phyloP scores from a whole-genome alignment of 306 rosid species.

The Citrullus mucosospermus region DNA sequence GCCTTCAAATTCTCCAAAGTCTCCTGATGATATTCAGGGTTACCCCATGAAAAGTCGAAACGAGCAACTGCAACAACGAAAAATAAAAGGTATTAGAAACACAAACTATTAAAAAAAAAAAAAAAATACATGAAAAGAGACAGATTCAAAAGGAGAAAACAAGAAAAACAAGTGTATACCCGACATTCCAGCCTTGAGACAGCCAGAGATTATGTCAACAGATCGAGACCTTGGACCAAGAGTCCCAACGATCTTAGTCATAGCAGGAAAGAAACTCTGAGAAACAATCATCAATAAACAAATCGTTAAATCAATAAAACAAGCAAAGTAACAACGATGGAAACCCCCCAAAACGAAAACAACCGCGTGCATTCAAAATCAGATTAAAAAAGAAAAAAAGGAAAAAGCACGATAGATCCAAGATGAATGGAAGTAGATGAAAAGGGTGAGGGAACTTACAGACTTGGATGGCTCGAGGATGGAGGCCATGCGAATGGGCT shows the following conservation, averaged over 20 bases:
- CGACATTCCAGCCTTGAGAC: constrained; percentile 96
- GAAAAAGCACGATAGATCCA: background rate
- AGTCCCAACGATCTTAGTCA: constrained; percentile 98
- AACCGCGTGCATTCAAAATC: background rate
- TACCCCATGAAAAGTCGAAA: constrained; percentile 86
- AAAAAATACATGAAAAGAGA: background rate
- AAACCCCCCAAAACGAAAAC: background rate
- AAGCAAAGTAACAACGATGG: background rate
- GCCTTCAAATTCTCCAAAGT: constrained; percentile 79
- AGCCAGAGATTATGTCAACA: constrained; percentile 52
- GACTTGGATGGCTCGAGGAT: constrained; percentile 85
- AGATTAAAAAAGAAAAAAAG: no score
- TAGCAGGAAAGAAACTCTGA: constrained; percentile 74
- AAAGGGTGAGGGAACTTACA: constrained; percentile 21
- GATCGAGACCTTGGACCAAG: constrained; percentile 90
- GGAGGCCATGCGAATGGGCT: constrained; percentile 91
- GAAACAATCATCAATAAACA: background rate
- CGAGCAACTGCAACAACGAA: constrained; percentile 68
- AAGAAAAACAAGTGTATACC: constrained; percentile 22
- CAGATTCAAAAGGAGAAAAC: background rate
- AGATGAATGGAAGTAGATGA: background rate
- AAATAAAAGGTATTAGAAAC: background rate
- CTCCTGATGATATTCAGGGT: constrained; percentile 72
- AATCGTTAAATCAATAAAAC: background rate
- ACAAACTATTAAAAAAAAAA: no score